Conservation (phyloP, 768 basidiomycete genomes). For the Mrakia gelida region DNA sequence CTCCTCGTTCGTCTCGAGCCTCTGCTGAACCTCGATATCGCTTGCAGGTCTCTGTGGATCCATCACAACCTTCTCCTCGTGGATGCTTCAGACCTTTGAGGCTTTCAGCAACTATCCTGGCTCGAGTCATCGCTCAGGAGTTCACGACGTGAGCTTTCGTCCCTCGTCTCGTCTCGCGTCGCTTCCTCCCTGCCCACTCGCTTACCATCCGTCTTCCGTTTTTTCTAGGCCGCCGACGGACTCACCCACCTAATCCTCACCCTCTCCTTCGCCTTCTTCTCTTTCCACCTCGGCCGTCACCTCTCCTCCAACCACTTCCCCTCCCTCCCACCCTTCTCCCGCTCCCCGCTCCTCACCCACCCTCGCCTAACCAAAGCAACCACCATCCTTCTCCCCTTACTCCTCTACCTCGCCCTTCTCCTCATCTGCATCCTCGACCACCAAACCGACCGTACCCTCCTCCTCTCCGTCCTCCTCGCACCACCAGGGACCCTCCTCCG, state of each 20-base stretch:
- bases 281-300: constrained; percentile 68
- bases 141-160: constrained; percentile 61
- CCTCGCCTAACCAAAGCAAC: background rate
- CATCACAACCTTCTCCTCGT: constrained; percentile 90
- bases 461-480: constrained; percentile 80
- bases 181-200: background rate
- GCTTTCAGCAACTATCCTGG: constrained; percentile 72
- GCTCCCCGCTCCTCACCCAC: constrained; percentile 40
- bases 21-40: background rate
- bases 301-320: constrained; percentile 50
- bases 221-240: constrained; percentile 74
- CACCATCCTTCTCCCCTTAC: constrained; percentile 50
- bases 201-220: background rate
- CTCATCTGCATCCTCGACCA: constrained; percentile 66
- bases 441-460: constrained; percentile 62
- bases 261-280: constrained; percentile 66
- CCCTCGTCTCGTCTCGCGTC: background rate
- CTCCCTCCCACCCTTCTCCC: constrained; percentile 22
- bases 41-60: constrained; percentile 88
- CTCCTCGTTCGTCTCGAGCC: background rate
- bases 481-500: constrained; percentile 84
- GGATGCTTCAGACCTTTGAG: constrained; percentile 83
- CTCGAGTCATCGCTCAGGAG: constrained; percentile 52
- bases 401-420: constrained; percentile 70
- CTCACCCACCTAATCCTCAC: constrained; percentile 75